Evolutionary conservation across 2,329 filamentous ascomycete species (phyloP).

Genomic region (Monosporascus sp.): DNA sequence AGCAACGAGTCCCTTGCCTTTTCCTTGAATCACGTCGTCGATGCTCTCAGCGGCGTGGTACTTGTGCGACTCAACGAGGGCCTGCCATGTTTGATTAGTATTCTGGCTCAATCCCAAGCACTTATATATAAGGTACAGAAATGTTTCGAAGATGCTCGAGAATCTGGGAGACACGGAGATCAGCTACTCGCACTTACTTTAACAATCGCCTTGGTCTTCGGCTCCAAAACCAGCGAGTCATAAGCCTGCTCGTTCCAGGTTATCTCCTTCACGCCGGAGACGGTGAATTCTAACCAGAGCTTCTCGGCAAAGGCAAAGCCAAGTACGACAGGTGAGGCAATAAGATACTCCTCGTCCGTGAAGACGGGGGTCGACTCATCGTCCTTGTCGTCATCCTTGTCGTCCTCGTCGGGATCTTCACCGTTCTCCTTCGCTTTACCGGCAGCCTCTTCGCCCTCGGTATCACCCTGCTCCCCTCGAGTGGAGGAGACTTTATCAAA

Average conservation of each 20-base stretch:
- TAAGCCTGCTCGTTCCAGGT: conserved; percentile 82
- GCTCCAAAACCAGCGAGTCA: conserved; percentile 68
- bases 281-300: conserved; percentile 81
- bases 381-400: conserved; percentile 19
- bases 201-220: conserved; percentile 60
- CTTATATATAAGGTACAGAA: not conserved
- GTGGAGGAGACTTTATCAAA: conserved; percentile 46
- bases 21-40: conserved; percentile 77
- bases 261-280: conserved; percentile 75
- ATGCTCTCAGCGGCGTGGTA: conserved; percentile 77
- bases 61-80: conserved; percentile 78
- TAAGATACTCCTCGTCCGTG: conserved; percentile 76
- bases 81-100: conserved; percentile 31
- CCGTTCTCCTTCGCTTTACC: conserved; percentile 15
- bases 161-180: not conserved
- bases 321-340: conserved; percentile 77
- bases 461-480: conserved; percentile 18
- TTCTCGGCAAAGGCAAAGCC: conserved; percentile 88
- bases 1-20: conserved; percentile 77
- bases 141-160: not conserved
- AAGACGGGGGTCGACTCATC: conserved; percentile 48
- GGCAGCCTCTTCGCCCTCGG: conserved; percentile 11
- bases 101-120: not conserved
- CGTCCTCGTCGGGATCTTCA: conserved; percentile 17
- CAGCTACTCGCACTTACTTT: conserved; percentile 34